Base-by-base conservation (phyloP, 306 rosid species). In the Prunus mira region DNA sequence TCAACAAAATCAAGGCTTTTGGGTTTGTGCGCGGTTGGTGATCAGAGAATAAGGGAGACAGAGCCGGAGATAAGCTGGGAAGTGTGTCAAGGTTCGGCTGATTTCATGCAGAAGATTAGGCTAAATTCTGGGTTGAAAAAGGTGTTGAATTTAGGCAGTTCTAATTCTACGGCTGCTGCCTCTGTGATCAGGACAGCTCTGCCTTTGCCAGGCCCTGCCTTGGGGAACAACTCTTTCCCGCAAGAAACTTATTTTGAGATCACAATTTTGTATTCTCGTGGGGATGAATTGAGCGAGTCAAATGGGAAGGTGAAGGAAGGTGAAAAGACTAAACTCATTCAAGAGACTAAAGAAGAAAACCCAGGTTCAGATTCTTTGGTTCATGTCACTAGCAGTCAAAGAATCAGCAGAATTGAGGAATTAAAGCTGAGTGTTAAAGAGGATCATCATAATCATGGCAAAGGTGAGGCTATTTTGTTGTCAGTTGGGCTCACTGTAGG, bases 201-300 rank as follows among this genome's bases (percentile, higher is more conserved):
- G 75, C 99, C 99, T 72, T 79, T 96, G 24, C 99, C 99, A 3
- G 98, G 98, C 2, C 99, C 99, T 62, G 73, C 87, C 24, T 76
- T 92, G 72, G 97, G 93, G 32, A 89, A 81, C 83, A 67, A 76
- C 43, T 87, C 91, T 3, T 96, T 96, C 80, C 98, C 99, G 1
- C 99, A 91, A 87, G 97, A 92, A 52, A 92, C 99, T 5, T 96
- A 92, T 78, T 96, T 96, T 75, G 99, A 96, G 77, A 86, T 96
- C 58, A 96, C 90, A 3, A 79, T 96, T 43, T 68, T 91, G 86
- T 30, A 79, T 74, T 81, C 78, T 30, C 74, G 75, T 24, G 76
- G 79, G 0, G 83, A 82, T 73, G 91, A 88, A 2, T 67, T 12
- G 9, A 54, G 30, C 22, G 92, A 87, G 71, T 81, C 82, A 2